Conservation (phyloP, 1,284 basidiomycete species). For the Singerocomus inundabilis region DNA sequence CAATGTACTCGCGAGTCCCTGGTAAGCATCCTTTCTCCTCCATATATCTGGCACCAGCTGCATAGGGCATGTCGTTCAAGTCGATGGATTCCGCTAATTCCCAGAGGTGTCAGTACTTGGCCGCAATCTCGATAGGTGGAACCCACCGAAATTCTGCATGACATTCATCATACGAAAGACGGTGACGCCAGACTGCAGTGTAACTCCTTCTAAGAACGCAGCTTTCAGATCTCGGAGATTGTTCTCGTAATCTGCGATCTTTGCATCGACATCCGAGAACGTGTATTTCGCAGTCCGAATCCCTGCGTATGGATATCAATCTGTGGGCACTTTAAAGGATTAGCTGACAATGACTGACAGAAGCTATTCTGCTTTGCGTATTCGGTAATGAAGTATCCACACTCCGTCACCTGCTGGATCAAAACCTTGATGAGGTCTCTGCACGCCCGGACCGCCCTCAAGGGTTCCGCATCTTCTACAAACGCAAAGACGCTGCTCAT, state of each 20-base stretch:
- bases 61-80: slow-evolving; percentile 21
- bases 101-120: not conserved
- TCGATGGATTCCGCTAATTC: slow-evolving; percentile 13
- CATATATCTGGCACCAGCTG: slow-evolving; percentile 19
- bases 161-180: slow-evolving; percentile 24
- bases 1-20: slow-evolving; percentile 20
- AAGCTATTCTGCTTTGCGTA: slow-evolving; percentile 22
- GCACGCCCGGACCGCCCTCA: slow-evolving; percentile 12
- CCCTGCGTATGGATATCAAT: slow-evolving; percentile 12
- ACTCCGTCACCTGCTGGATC: slow-evolving; percentile 27
- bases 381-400: slow-evolving; percentile 26
- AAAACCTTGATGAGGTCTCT: slow-evolving; percentile 7
- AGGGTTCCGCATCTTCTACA: slow-evolving; percentile 5
- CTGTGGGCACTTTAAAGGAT: not conserved
- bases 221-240: slow-evolving; percentile 19
- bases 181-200: slow-evolving; percentile 13
- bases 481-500: slow-evolving; percentile 19
- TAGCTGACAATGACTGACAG: slow-evolving; percentile 11
- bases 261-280: slow-evolving; percentile 17
- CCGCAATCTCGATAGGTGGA: not conserved
- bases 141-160: slow-evolving; percentile 11
- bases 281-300: slow-evolving; percentile 21
- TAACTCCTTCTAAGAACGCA: slow-evolving; percentile 19
- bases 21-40: slow-evolving; percentile 21
- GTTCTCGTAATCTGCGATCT: slow-evolving; percentile 18